Percentiles rank a stretch among this genome's conserved stretches.
Evolutionary conservation across 352 stramenopile genomes (phyloP).

Genomic region (Lagenidium giganteum): DNA sequence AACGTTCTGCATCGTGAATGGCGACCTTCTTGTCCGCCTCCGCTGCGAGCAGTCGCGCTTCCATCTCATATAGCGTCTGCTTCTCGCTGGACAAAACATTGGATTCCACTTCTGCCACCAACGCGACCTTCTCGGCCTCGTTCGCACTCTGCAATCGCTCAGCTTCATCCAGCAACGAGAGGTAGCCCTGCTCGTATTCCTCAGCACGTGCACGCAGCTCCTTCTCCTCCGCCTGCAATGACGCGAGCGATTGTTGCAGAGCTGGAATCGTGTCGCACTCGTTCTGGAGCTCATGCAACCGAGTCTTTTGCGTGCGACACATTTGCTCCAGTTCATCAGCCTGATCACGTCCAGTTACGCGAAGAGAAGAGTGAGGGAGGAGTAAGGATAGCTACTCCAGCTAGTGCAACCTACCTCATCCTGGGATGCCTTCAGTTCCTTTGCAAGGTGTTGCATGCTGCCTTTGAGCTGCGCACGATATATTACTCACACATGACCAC

Average conservation of each 20-base stretch:
- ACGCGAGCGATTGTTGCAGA: conserved; percentile 23
- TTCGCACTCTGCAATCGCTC: conserved; percentile 23
- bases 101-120: conserved; percentile 41
- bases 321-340: conserved; percentile 32
- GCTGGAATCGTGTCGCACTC: conserved; percentile 22
- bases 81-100: conserved; percentile 44
- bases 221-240: conserved; percentile 30
- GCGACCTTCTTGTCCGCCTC: conserved; percentile 64
- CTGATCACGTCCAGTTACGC: conserved; percentile 9
- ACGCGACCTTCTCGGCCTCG: conserved; percentile 42
- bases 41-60: conserved; percentile 36
- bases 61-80: conserved; percentile 59
- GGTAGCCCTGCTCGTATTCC: conserved; percentile 70
- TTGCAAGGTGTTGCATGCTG: conserved; percentile 34
- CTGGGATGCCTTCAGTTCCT: conserved; percentile 49
- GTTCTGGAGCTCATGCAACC: conserved; percentile 24
- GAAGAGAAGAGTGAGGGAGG: neutral
- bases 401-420: conserved; percentile 27
- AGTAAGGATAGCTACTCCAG: neutral
- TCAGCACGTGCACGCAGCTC: conserved; percentile 32
- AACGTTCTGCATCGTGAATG: conserved; percentile 43
- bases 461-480: conserved; percentile 17
- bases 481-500: no score
- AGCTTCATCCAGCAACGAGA: conserved; percentile 42
- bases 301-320: conserved; percentile 28